Evolutionary conservation across 1,284 basidiomycete genomes (phyloP).

Genomic region (Veloboletus limbatus): DNA sequence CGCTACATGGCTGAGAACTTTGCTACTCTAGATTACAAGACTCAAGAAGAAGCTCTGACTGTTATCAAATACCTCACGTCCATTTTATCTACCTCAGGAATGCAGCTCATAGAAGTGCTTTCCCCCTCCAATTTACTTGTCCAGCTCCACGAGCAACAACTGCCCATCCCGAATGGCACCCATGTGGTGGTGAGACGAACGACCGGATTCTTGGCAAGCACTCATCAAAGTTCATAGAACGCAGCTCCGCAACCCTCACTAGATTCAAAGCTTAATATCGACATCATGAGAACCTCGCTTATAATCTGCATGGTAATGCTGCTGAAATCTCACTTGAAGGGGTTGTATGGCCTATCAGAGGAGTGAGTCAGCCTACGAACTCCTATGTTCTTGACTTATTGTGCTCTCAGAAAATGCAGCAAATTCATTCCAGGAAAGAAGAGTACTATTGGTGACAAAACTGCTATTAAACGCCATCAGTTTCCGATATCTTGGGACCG

Average conservation of each 20-base stretch:
- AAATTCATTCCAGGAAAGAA: conserved; percentile 87
- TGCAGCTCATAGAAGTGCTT: conserved; percentile 69
- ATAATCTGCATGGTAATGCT: conserved; percentile 80
- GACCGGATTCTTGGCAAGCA: neutral
- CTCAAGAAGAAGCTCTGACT: conserved; percentile 87
- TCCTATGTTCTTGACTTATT: conserved; percentile 2
- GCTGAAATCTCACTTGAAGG: conserved; percentile 81
- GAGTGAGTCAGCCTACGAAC: conserved; percentile 53
- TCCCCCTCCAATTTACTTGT: conserved; percentile 68
- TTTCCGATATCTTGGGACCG: conserved; percentile 68
- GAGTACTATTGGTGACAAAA: conserved; percentile 77
- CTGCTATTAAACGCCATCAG: conserved; percentile 63
- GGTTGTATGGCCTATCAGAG: conserved; percentile 79
- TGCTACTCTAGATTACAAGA: conserved; percentile 89
- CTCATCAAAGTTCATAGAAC: conserved; percentile 14
- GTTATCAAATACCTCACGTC: conserved; percentile 81
- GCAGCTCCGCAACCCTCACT: conserved; percentile 3
- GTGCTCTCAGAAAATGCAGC: conserved; percentile 69
- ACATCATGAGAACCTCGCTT: conserved; percentile 62
- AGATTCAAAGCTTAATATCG: conserved; percentile 31
- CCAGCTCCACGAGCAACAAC: conserved; percentile 47
- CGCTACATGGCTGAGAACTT: conserved; percentile 96
- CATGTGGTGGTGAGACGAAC: conserved; percentile 10
- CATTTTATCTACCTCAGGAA: conserved; percentile 81
- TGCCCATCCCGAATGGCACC: conserved; percentile 10